Evolutionary conservation across 305 asterid species (phyloP).

Genomic region (Rubia balearica): DNA sequence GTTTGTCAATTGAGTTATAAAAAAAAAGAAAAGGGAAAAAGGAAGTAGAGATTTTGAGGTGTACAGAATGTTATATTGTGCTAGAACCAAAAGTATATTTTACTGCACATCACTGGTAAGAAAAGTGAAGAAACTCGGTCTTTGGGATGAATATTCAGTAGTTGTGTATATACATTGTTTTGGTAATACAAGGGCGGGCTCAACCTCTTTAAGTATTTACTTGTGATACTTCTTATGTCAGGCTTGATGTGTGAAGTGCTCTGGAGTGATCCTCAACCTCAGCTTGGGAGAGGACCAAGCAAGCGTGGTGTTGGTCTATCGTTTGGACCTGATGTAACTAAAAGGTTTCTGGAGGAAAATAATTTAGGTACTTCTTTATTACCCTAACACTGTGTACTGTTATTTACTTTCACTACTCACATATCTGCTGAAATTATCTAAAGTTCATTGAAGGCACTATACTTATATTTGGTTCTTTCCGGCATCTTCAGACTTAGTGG

Average conservation of each 20-base stretch:
- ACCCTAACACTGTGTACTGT: neutral
- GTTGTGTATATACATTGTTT: neutral
- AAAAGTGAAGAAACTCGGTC: neutral
- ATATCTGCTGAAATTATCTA: neutral
- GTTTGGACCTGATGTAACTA: slow-evolving; percentile 83
- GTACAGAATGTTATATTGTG: neutral
- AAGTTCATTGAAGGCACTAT: neutral
- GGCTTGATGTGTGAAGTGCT: slow-evolving; percentile 96
- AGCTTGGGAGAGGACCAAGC: slow-evolving; percentile 97
- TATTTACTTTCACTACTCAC: neutral
- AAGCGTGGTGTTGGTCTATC: slow-evolving; percentile 98
- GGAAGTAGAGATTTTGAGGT: neutral
- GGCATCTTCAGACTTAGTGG: slow-evolving; percentile 63
- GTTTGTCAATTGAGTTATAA: neutral
- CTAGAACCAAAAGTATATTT: neutral
- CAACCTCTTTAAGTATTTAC: neutral
- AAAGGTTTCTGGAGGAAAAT: slow-evolving; percentile 86
- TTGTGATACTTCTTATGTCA: slow-evolving; percentile 23
- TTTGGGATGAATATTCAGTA: no score
- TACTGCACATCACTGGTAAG: neutral
- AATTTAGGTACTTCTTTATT: slow-evolving; percentile 46
- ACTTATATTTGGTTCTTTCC: neutral
- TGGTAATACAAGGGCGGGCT: neutral
- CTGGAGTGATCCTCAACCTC: slow-evolving; percentile 99
- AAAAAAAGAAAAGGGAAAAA: no score